Base-by-base conservation (phyloP, 306 rosid genomes). In the Lupinus albus region DNA sequence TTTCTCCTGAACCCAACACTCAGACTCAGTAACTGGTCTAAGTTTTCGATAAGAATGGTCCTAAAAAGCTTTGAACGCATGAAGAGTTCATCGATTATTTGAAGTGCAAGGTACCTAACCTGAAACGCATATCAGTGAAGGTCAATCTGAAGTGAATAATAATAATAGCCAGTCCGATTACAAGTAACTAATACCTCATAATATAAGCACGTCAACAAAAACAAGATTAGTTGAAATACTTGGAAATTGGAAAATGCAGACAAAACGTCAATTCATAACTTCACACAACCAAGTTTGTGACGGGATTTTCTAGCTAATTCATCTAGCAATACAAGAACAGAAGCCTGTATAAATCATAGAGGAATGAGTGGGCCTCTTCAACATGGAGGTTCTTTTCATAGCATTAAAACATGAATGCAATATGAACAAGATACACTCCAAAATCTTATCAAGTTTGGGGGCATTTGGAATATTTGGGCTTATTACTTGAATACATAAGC, bases 21-120 rank as follows among this genome's bases (percentile, higher is more conserved):
- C 72, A 89, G 61, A 71, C 84, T 79, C 79, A 93, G 58, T 54
- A 93, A 61, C 56, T 73, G 86, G 72, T 93, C 98, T 87, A 93
- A 61, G 50, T 80, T 77, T 74, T 86, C 96, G 45, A 93, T 87
- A 63, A 86, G 32, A 14, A 93, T 76, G 57, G 74, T 21, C 79
- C 97, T 83, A 64, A 93, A 89, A 13, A 86, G 87, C 90, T 93
- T 93, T 2, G 98, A 93, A 44, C 98, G 83, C 98, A 89, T 89
- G 81, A 93, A 89, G 44, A 93, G 88, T 67, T 89, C 94, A 38
- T 93, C 97, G 67, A 93, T 88, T 79, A 93, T 82, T 36, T 88
- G 79, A 73, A 93, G 88, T 0, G 94, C n/a, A 10, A 93, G 91
- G 76, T 80, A 89, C 82, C 98, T 83, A 65, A 93, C 90, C 98